Evolutionary conservation across 352 stramenopile species (phyloP), one percentile per base, ranked within the genome.

Genomic region (Pythium utonaiense): DNA sequence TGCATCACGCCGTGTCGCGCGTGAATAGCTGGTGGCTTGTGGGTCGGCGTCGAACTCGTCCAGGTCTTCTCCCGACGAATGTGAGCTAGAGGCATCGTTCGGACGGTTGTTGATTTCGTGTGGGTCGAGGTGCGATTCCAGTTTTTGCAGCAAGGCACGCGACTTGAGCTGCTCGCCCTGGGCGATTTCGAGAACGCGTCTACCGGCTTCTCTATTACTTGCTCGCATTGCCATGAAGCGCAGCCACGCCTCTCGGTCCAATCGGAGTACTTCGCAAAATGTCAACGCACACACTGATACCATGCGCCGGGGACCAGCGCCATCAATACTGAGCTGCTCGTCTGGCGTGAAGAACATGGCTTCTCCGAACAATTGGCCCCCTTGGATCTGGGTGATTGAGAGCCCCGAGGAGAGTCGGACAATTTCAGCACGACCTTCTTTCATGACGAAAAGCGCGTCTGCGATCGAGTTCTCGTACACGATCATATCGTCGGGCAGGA

Each of bases 401-500:
- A 69, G 21, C 6, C 36, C 48, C 2, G 66, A 64, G 1, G 24
- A 36, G 17, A 62, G 56, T 1, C 62, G 60, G 24, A 57, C 13
- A 1, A 69, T 48, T 19, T 69, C 45, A 17, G 49, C 66, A 1
- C 56, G 56, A 5, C 66, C 66, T 33, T 57, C 47, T 21, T 62
- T 60, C 53, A 73, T 58, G 25, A 73, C 55, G 54, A 61, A 69
- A 19, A 73, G 30, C 5, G 60, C 40, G 17, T 73, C 62, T 0
- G 54, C 62, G 1, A 58, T 2, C 14, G 57, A 56, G 19, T 64
- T 60, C 45, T 74, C 66, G 44, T 58, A 64, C 17, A 74, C 52
- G 28, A 77, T 71, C 16, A 74, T 51, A 24, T 77, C 70, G 3
- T 60, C 45, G 1, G 70, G 70, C 1, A 74, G 27, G 34, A 64